Base-by-base conservation (phyloP, 2,329 filamentous ascomycete genomes). In the Verticillium tricorpus region DNA sequence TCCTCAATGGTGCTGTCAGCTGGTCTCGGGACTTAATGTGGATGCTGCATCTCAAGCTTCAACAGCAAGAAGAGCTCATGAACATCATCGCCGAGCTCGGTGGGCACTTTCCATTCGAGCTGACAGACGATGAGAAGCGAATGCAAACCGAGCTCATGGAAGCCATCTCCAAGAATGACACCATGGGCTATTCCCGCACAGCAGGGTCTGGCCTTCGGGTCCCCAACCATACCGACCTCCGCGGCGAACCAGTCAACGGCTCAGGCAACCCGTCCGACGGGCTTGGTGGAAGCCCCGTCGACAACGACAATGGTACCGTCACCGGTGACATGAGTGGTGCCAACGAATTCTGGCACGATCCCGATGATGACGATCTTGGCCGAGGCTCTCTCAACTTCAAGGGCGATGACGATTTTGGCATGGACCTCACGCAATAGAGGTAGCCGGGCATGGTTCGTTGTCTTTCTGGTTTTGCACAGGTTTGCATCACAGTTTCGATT, bases 21-120 rank as follows among this genome's bases (percentile, higher is more conserved):
- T 99, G 95, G 95, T 97, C 92, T 64, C 88, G 94, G 65, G 95
- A 99, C 77, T 82, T 99, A 59, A 97, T 98, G 92, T 98, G 95
- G 95, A 89, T 96, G 79, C 80, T 97, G 63, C 89, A 97, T 72
- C 84, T 91, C 71, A 96, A 96, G 78, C 84, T 96, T 67, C 89
- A 95, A 72, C 90, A 94, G 72, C 92, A 96, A 75, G 90, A 96
- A 65, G 90, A 97, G 72, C 84, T 98, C 58, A 87, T 90, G 69
- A 90, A 93, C 69, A 81, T 85, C 59, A 88, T 96, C 62, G 80
- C 83, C 35, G 87, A 88, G 63, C 82, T 93, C 15, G 92, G 92
- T 54, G 89, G 89, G 9, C 83, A 83, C 15, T 90, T 91, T 75
- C 91, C 92, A 1, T 93, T 95, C 69, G 89, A 93, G 70, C 82